phyloP scores from a whole-genome alignment of 2,329 filamentous ascomycete genomes.

The Talaromyces amestolkiae region DNA sequence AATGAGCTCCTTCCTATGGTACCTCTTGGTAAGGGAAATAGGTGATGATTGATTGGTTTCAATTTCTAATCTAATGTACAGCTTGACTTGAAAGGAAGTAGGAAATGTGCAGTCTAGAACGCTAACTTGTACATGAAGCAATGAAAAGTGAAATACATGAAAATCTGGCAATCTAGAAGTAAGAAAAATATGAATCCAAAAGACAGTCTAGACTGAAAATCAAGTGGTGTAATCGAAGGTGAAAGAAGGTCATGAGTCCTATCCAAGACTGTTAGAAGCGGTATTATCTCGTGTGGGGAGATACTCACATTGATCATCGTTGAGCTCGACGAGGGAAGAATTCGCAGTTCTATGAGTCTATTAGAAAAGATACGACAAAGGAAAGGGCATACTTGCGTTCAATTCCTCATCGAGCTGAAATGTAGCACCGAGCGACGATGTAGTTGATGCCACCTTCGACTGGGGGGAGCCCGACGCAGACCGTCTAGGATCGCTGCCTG shows the following conservation, averaged over 20 bases:
- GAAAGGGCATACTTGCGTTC: neutral
- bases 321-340: neutral
- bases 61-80: neutral
- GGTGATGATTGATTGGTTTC: neutral
- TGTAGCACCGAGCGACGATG: conserved; percentile 1
- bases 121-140: neutral
- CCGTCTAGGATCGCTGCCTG: conserved; percentile 5
- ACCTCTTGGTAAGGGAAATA: neutral
- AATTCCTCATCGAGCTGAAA: conserved; percentile 15
- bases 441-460: neutral
- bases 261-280: neutral
- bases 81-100: neutral
- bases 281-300: no score
- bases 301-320: neutral
- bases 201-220: neutral
- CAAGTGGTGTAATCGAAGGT: neutral
- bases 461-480: conserved; percentile 4
- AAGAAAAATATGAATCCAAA: neutral
- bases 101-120: neutral
- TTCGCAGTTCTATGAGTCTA: neutral
- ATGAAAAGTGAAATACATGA: neutral
- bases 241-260: neutral
- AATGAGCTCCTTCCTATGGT: neutral
- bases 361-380: neutral
- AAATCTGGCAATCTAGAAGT: neutral